phyloP scores from a whole-genome alignment of 2,329 filamentous ascomycete species.

The Fusarium sp. region DNA sequence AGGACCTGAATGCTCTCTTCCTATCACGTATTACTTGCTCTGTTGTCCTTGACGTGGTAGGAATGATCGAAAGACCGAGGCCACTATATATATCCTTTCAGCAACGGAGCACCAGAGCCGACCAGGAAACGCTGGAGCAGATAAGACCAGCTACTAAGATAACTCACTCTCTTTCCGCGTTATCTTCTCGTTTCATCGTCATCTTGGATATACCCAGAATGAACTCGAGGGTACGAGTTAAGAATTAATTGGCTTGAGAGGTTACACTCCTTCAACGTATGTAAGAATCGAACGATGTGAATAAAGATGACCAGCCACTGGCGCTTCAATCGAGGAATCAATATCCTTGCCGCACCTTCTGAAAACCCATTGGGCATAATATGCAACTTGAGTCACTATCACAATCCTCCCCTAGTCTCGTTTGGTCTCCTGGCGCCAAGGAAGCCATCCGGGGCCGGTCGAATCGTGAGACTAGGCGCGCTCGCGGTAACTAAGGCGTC shows the following conservation, averaged over 20 bases:
- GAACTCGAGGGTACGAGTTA: background rate
- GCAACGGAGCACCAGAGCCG: background rate
- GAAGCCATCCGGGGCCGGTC: background rate
- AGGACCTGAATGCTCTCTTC: background rate
- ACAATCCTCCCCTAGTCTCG: background rate
- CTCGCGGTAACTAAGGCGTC: background rate
- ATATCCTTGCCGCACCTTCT: background rate
- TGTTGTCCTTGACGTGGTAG: background rate
- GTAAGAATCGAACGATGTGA: conserved; percentile 1
- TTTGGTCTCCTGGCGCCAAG: background rate
- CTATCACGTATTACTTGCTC: background rate
- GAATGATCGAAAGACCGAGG: background rate
- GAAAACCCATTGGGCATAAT: background rate
- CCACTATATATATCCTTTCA: background rate
- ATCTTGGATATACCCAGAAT: background rate
- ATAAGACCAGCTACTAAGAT: background rate
- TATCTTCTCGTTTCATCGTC: background rate
- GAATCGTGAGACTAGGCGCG: conserved; percentile 3
- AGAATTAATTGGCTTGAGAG: background rate
- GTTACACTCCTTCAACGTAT: background rate
- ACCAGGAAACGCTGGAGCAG: background rate
- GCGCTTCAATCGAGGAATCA: conserved; percentile 3
- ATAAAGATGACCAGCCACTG: background rate
- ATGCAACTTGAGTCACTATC: conserved; percentile 21
- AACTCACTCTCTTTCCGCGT: background rate